Base-by-base conservation (phyloP, 257 asterid genomes). In the Knoxia roxburghii region DNA sequence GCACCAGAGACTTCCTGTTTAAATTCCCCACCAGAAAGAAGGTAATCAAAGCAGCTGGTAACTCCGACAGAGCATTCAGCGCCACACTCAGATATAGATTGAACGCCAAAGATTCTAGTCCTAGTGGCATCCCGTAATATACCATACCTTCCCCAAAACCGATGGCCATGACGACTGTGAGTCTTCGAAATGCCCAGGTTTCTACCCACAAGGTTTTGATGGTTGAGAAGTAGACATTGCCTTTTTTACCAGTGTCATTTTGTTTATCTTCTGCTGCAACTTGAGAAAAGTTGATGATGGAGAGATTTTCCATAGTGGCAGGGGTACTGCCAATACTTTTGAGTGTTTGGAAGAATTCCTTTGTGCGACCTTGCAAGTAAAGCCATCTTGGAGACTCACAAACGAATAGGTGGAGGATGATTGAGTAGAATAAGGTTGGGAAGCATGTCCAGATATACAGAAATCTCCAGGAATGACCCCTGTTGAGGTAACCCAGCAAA, bases 341-440 rank as follows among this genome's bases (percentile, higher is more conserved):
- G 23, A 90, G 56, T 0, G 88, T 85, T 17, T 80, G 75, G 0
- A 75, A 78, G 27, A 83, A 82, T 66, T 88, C 92, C 1, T 76
- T 72, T 21, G 77, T 85, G 1, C 81, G 30, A 1, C 96, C 96
- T 37, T 74, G 82, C 48, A 88, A 68, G 66, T 71, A 84, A 11
- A 90, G 87, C 97, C 96, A 90, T 37, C 96, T 78, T 0, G 97
- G 97, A 0, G 96, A 88, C 40, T 90, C 96, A 0, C 70, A 65
- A 0, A 76, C 95, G 0, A 78, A 51, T 14, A 79, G 65, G 24
- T 68, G 33, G 1, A 85, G 60, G 1, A 79, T 3, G 1, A 83
- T 0, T 0, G 88, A 69, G 69, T 86, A 83, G 0, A 86, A 0
- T 13, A 82, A 52, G 0, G 87, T 51, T 0, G 96, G 97, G 1